Conservation (phyloP, 306 rosid genomes). For the Citrullus mucosospermus region DNA sequence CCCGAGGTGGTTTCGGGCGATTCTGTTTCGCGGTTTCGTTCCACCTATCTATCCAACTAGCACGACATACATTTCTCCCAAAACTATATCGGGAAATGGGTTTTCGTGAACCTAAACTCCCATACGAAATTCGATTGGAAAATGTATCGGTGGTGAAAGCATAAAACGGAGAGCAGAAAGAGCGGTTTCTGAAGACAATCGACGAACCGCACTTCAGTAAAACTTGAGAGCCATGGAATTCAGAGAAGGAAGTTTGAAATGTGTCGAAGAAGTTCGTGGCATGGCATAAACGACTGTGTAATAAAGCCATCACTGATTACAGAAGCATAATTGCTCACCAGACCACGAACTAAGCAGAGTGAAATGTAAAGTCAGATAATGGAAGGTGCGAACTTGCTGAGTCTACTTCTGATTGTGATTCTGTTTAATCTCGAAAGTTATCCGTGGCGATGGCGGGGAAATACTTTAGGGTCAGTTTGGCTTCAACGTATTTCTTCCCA, state of each 20-base stretch:
- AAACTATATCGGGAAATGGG: constrained; percentile 13
- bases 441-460: background rate
- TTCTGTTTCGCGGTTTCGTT: constrained; percentile 21
- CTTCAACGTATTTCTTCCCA: too few species aligned
- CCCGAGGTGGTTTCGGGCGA: constrained; percentile 40
- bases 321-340: background rate
- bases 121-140: constrained; percentile 13
- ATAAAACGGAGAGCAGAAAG: constrained; percentile 11
- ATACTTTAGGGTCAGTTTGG: too few species aligned
- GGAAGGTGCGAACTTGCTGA: background rate
- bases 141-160: constrained; percentile 6
- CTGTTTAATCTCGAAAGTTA: background rate
- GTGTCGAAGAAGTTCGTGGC: constrained; percentile 57
- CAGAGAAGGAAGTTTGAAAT: constrained; percentile 41
- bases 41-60: constrained; percentile 64
- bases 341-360: background rate
- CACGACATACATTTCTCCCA: constrained; percentile 14
- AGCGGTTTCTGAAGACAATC: constrained; percentile 15
- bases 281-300: constrained; percentile 59
- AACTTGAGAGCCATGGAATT: constrained; percentile 23
- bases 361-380: background rate
- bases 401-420: background rate
- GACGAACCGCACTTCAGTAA: constrained; percentile 42
- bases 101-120: constrained; percentile 16
- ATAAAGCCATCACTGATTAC: constrained; percentile 36